These are phyloP conservation scores for Helichrysum umbraculigerum DNA, from an alignment of 129 eudicot genomes.

Conservation along the genomic window DNA sequence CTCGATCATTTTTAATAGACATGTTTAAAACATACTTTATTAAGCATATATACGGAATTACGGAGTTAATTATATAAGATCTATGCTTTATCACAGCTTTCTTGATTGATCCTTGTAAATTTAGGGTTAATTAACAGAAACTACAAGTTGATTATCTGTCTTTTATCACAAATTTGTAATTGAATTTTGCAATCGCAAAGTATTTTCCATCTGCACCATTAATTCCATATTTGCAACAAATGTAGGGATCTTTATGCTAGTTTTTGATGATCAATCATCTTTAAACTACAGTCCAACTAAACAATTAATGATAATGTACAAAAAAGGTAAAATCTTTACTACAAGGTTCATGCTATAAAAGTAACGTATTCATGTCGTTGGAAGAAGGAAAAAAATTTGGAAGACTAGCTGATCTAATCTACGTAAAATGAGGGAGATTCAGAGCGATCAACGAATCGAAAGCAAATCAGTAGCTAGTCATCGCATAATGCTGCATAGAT, in stretches of 20 bases:
- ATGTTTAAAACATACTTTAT: no score
- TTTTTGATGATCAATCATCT: neutral
- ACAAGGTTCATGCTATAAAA: conserved; percentile 8
- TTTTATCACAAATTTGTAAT: no score
- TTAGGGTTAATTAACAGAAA: no score
- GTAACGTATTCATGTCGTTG: conserved; percentile 13
- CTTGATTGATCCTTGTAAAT: no score
- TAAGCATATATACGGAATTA: no score
- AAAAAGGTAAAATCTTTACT: conserved; percentile 9
- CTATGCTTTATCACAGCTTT: no score
- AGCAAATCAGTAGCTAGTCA: conserved; percentile 16
- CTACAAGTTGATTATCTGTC: no score
- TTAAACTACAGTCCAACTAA: neutral
- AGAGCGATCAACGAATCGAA: conserved; percentile 9
- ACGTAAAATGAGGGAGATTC: conserved; percentile 29
- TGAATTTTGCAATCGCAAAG: neutral
- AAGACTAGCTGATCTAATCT: conserved; percentile 26
- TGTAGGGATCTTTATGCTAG: neutral
- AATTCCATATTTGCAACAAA: neutral
- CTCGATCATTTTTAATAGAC: no score
- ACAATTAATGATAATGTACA: neutral
- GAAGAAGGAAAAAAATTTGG: conserved; percentile 28
- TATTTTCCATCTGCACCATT: neutral
- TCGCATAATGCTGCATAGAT: conserved; percentile 16
- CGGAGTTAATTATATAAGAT: no score